Evolutionary conservation across 768 basidiomycete genomes (phyloP), one percentile per base, ranked within the genome.

Genomic region (Mycena chlorophos): DNA sequence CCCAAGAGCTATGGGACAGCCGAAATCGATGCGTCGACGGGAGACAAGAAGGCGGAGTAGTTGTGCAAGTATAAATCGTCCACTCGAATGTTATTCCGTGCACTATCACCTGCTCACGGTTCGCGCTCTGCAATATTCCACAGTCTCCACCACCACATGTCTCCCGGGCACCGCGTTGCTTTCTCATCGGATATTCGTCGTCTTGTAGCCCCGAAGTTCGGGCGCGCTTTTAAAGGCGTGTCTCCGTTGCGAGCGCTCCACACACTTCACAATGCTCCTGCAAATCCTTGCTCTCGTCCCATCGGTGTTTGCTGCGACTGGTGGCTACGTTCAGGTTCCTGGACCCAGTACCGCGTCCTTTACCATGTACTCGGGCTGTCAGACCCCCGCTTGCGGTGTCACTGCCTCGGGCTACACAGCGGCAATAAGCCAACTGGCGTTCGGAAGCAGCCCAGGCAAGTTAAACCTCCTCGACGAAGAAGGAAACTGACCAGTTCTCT

Each of bases 1-100:
- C 81, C 88, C 19, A 82, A 86, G 54, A 94, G 93, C 71, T 97
- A 96, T 60, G 78, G 75, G 23, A 76, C 77, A 42, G 71, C 75
- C 52, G 59, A 40, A 40, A 61, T 65, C 63, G 55, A 71, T 38
- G 68, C 29, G 0, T 39, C 50, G 10, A 51, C 58, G 19, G 27
- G 50, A 51, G 53, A 23, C 47, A 12, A 52, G 20, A 56, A 62
- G 38, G 60, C 31, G 10, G 31, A 8, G 31, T 17, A 34, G 10
- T 34, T 34, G 31, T 17, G 10, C 12, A 43, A 43, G 8, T 10
- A 10, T 12, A 43, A n/a, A 10, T 43, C 14, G 40, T 43, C 40
- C 20, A 17, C 10, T 8, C 31, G 10, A 34, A 34, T 34, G 10
- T 34, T 34, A 8, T 8, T 34, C 31, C 31, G 31, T 34, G 31